Conservation (phyloP, 805 yeast genomes). For the Schizosaccharomyces cryophilus region DNA sequence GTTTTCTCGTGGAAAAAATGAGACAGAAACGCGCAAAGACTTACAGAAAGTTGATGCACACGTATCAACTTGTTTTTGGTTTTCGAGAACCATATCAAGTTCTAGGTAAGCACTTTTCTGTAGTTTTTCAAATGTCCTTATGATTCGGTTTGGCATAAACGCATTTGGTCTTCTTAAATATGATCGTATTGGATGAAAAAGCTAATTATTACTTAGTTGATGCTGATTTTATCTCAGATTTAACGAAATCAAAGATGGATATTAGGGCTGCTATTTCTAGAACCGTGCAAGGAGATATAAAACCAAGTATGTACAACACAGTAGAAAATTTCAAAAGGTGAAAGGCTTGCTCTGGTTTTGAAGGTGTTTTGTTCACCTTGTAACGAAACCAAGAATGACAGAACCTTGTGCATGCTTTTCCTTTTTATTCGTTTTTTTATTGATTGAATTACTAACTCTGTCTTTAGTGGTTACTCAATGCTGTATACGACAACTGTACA, state of each 20-base stretch:
- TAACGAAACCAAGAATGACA: no score
- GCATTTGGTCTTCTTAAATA: no score
- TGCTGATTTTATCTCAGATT: constrained; percentile 44
- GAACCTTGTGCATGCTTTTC: neutral
- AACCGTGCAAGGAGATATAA: constrained; percentile 64
- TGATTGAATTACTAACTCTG: neutral
- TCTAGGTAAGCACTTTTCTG: constrained; percentile 13
- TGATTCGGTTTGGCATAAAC: no score
- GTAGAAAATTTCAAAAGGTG: neutral
- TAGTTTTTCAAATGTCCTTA: no score
- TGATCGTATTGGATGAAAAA: no score
- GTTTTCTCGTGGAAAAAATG: constrained; percentile 26
- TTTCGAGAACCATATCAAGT: constrained; percentile 89
- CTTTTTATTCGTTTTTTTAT: neutral
- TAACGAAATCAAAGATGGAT: constrained; percentile 46
- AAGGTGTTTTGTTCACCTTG: neutral
- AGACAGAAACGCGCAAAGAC: constrained; percentile 90
- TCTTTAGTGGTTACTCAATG: constrained; percentile 66
- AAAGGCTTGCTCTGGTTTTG: neutral
- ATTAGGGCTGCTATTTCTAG: constrained; percentile 56
- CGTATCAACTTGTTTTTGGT: constrained; percentile 62
- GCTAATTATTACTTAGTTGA: constrained; percentile 25
- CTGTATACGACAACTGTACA: constrained; percentile 65
- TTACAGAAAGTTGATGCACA: constrained; percentile 76
- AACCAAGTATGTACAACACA: constrained; percentile 23